A percentile compares a stretch with the other conserved stretches of the same genome.
phyloP scores from a whole-genome alignment of 257 asterid species.

The Ballota nigra region DNA sequence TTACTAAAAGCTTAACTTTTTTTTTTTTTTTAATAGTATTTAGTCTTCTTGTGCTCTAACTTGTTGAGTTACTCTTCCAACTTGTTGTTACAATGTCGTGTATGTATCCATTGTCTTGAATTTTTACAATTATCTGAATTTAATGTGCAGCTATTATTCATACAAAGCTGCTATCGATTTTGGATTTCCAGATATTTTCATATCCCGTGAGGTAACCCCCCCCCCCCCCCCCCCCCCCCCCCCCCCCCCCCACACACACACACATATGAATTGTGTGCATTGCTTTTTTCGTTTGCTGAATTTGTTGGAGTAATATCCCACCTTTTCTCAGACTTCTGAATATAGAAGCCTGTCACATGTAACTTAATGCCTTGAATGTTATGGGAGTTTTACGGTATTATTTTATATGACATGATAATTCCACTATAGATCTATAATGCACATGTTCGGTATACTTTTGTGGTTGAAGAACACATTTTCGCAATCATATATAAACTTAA shows the following conservation, averaged over 20 bases:
- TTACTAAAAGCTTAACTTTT: not conserved
- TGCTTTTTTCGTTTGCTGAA: too few relatives aligned
- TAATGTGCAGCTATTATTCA: constrained; percentile 81
- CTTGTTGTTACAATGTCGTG: not conserved
- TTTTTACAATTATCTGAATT: constrained; percentile 17
- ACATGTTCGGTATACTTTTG: not conserved
- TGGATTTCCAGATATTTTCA: constrained; percentile 87
- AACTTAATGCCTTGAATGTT: not conserved
- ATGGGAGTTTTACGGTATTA: not conserved
- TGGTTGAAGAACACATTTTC: not conserved
- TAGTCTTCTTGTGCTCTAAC: not conserved
- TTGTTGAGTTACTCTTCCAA: not conserved
- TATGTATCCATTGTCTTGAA: constrained; percentile 12
- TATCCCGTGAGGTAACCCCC: constrained; percentile 86
- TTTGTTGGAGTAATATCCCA: not conserved
- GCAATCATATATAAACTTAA: not conserved
- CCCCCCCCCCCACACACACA: not conserved
- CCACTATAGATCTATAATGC: not conserved
- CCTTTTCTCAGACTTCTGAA: not conserved
- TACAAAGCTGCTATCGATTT: constrained; percentile 82
- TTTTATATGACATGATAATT: constrained; percentile 1
- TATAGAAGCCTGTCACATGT: not conserved
- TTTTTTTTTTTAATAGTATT: not conserved
- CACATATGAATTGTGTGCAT: not conserved
- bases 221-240: not conserved